A percentile compares a stretch with the other conserved stretches of the same genome.
Conservation (phyloP, 805 yeast genomes). For the Sugiyamaella lignohabitans region DNA sequence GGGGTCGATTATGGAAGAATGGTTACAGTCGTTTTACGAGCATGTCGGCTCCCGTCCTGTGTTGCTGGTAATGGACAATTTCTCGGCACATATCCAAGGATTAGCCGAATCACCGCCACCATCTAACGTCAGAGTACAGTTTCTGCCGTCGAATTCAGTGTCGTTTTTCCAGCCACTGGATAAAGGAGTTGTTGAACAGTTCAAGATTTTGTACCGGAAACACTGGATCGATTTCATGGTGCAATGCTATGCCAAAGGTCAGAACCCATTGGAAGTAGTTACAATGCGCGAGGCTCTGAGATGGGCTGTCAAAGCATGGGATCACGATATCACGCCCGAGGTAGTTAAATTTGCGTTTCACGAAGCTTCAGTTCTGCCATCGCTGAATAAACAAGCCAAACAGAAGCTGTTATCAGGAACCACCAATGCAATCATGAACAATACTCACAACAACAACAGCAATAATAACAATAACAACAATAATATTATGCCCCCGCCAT, state of each 20-base stretch:
- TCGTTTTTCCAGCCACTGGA: constrained; percentile 11
- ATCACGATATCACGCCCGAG: constrained; percentile 6
- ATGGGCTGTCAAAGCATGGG: constrained; percentile 6
- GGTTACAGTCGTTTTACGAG: constrained; percentile 9
- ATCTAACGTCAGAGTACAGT: constrained; percentile 8
- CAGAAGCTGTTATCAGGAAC: background rate
- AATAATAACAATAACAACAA: too few relatives aligned
- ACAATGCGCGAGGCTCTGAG: constrained; percentile 6
- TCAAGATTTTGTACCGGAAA: constrained; percentile 6
- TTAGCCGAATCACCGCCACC: constrained; percentile 9
- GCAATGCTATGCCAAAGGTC: constrained; percentile 3
- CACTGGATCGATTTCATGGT: constrained; percentile 10
- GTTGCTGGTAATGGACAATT: constrained; percentile 7
- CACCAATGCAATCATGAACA: background rate
- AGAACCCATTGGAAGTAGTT: constrained; percentile 4
- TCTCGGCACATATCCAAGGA: constrained; percentile 11
- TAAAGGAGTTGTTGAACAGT: constrained; percentile 9
- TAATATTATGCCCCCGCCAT: background rate
- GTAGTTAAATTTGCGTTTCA: constrained; percentile 2
- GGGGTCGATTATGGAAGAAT: constrained; percentile 10
- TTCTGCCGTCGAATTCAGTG: constrained; percentile 7
- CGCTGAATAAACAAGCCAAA: background rate
- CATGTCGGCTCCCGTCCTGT: constrained; percentile 7
- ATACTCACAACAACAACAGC: background rate
- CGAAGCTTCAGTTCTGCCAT: constrained; percentile 4